Evolutionary conservation across 2,329 filamentous ascomycete genomes (phyloP), one percentile per base, ranked within the genome.

Genomic region (Ophiocordyceps sinensis): DNA sequence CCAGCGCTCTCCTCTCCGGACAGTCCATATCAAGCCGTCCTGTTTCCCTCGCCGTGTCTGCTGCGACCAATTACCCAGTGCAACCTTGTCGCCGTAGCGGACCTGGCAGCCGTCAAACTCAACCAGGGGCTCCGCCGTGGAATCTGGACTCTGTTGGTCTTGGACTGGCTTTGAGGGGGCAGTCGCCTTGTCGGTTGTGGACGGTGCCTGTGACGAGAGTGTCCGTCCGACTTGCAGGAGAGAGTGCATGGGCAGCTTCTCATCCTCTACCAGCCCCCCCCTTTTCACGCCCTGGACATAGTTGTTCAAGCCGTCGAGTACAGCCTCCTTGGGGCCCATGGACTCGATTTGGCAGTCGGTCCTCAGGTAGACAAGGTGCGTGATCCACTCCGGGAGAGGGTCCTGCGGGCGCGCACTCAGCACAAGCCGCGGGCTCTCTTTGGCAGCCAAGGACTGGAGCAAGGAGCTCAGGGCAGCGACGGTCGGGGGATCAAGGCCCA

Each of bases 401-500:
- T 98, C 91, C 57, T 95, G 89, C 4, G 88, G 85, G 30, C 87
- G 71, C 12, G 89, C 70, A 36, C 80, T 82, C 31, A 96, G 62
- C 2, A 96, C 67, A 21, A 96, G 65, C 28, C 85, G 71, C 0
- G 87, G 88, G 7, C 67, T 70, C 13, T 73, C 73, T 38, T 70
- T 71, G 44, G 74, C 68, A 0, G 86, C 83, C 42, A 95, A 63
- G 0, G 69, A 68, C 47, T 76, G 65, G 19, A 95, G 65, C 37
- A 96, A 66, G 0, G 71, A 69, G 34, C 83, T 89, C 49, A 96
- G 64, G 2, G 74, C 73, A 12, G 73, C 68, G 12, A 85, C 74
- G 0, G 87, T 93, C 6, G 79, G 80, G 13, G 89, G 91, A 59
- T 96, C 91, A 14, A 98, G 68, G 0, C 91, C 89, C 84, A 95